Base-by-base conservation (phyloP, 108 stramenopile species). In the Discostella stelligeroides region DNA sequence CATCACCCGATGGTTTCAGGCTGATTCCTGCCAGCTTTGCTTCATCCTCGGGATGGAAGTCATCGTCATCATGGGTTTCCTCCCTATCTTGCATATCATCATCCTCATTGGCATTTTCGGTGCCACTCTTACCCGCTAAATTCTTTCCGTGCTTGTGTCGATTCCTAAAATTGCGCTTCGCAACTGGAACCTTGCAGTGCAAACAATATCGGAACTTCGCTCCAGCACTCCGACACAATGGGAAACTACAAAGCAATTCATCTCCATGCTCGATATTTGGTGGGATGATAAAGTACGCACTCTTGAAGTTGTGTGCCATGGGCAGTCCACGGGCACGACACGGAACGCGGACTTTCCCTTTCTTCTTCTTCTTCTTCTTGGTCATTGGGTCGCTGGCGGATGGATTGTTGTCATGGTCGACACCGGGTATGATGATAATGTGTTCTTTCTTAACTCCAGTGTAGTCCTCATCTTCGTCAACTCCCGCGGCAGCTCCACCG, bases 221-320 rank as follows among this genome's bases (percentile, higher is more conserved):
- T 10, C 92, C 92, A 29, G 86, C 86, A 59, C 79, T 85, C 14
- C 88, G 83, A 60, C 92, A 94, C 11, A 86, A 74, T 47, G 84
- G 86, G 50, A 91, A 89, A 8, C 89, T 89, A 68, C 92, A 94
- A 18, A 88, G 72, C 17, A 94, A 76, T 29, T 94, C 89, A 66
- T 87, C 92, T 15, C 92, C 92, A 61, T 94, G 92, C 43, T 92
- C 83, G 18, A 87, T 83, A 74, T 83, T 85, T 61, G 88, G 88
- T 3, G 92, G 84, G 46, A 92, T 89, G 30, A 90, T 85, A 76
- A 92, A 92, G 79, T 92, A 88, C 17, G 92, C 88, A 14, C 88
- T 88, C 63, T 88, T 88, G 72, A 93, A 93, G 51, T 90, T 91
- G 72, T 93, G 92, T 43, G 90, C 88, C 88, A 90, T 90, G 24